A percentile compares a stretch with the other conserved stretches of the same genome.
Conservation (phyloP, 441 rosid species). For the Pelargonium cotyledonis region DNA sequence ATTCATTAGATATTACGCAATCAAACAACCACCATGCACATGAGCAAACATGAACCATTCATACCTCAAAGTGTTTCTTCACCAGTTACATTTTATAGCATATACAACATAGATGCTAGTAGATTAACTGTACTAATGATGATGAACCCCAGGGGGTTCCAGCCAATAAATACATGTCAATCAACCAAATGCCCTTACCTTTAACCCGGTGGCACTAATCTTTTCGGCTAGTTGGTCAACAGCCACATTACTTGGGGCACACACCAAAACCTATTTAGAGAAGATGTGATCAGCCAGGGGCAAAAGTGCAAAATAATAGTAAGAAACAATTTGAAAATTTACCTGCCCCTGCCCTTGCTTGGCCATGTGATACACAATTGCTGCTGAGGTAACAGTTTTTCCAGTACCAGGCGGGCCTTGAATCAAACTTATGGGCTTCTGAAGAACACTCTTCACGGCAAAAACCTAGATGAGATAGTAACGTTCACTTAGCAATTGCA, state of each 20-base stretch:
- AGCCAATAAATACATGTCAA: background rate
- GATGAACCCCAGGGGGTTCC: too few relatives aligned
- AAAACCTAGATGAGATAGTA: slow-evolving; percentile 46
- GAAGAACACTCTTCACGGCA: slow-evolving; percentile 98
- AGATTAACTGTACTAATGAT: too few relatives aligned
- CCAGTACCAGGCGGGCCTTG: slow-evolving; percentile 99
- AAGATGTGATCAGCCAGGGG: slow-evolving; percentile 12
- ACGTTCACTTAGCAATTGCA: background rate
- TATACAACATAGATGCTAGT: too few relatives aligned
- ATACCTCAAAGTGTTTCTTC: too few relatives aligned
- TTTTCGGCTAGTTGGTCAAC: slow-evolving; percentile 99
- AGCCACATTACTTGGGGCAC: slow-evolving; percentile 99
- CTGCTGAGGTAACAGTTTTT: slow-evolving; percentile 98
- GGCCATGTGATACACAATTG: slow-evolving; percentile 99
- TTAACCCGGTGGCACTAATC: slow-evolving; percentile 95
- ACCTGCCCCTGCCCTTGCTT: slow-evolving; percentile 99
- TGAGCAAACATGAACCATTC: too few relatives aligned
- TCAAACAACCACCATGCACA: too few relatives aligned
- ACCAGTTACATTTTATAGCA: too few relatives aligned
- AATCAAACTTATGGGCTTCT: slow-evolving; percentile 93
- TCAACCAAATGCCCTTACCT: slow-evolving; percentile 41
- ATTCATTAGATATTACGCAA: background rate
- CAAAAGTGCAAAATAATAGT: slow-evolving; percentile 3
- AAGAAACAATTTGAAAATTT: slow-evolving; percentile 17
- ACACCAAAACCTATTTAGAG: slow-evolving; percentile 54